Base-by-base conservation (phyloP, 2,329 filamentous ascomycete genomes). In the Cryphonectria parasitica region DNA sequence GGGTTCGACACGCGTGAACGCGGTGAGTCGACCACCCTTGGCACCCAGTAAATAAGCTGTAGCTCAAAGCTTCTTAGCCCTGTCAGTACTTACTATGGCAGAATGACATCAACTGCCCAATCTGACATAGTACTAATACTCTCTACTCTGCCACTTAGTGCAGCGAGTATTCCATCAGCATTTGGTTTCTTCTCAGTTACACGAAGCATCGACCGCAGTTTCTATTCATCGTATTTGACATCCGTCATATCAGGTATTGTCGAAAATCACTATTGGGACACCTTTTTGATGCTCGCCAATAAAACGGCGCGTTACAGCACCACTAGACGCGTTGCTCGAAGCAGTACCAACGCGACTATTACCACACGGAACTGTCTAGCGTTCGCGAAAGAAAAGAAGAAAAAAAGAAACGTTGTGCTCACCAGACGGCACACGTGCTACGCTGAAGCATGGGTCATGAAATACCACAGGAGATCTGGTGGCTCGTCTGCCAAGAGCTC, bases 401-500 rank as follows among this genome's bases (percentile, higher is more conserved):
- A 11, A n/a, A 34, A 34, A 13, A 28, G 25, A 34, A 34, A 22
- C 7, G 2, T 15, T 39, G n/a, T 41, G n/a, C 11, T 28, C 5
- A 4, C 49, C n/a, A 43, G 19, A 43, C 31, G 31, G 19, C 56
- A 28, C 66, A 52, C 8, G 17, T n/a, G 28, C 34, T 25, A 41
- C 56, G 10, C 60, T 64, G 28, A 64, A 64, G 36, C 39, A 74
- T 73, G 67, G 56, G 22, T 10, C 52, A 22, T 34, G 60, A 73
- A 39, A 66, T 91, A 49, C 87, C 88, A 31, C 83, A 86, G 68
- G 90, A 92, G 73, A 83, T 92, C 54, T 82, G 90, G 75, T 85
- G 88, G 76, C 79, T 91, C 31, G 80, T 92, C 64, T 90, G 87
- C 70, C 83, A 87, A 69, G 87, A 90, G 76, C 82, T 92, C 43